Percentiles rank a stretch among this genome's conserved stretches.
Conservation (phyloP, 1,284 basidiomycete genomes). For the Cerrena zonata region DNA sequence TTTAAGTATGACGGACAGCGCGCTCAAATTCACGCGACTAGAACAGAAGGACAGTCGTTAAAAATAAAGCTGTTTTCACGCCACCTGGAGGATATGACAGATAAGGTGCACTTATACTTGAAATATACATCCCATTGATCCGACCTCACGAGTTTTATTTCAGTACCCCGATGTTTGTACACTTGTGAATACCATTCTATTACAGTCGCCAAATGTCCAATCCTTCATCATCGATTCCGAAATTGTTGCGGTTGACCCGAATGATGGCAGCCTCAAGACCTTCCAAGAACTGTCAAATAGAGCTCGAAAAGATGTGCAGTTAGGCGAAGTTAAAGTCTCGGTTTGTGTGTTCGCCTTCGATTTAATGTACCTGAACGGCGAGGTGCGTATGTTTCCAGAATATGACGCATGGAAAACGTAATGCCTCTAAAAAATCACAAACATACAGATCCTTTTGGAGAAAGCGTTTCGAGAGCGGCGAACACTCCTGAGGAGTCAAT, state of each 20-base stretch:
- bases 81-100: slow-evolving; percentile 89
- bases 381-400: slow-evolving; percentile 43
- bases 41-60: slow-evolving; percentile 36
- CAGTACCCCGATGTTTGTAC: slow-evolving; percentile 85
- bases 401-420: no score
- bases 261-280: slow-evolving; percentile 62
- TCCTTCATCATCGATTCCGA: slow-evolving; percentile 87
- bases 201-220: slow-evolving; percentile 36
- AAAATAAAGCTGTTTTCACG: slow-evolving; percentile 78
- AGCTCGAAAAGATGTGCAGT: slow-evolving; percentile 79
- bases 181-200: slow-evolving; percentile 47
- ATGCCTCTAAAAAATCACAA: no score
- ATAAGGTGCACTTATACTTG: slow-evolving; percentile 48
- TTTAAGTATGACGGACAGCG: slow-evolving; percentile 91
- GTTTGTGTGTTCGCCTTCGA: slow-evolving; percentile 90
- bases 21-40: slow-evolving; percentile 74
- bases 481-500: slow-evolving; percentile 51
- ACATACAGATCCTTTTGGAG: slow-evolving; percentile 70
- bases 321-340: slow-evolving; percentile 73
- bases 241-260: slow-evolving; percentile 75
- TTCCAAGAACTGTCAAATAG: slow-evolving; percentile 86
- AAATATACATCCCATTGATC: slow-evolving; percentile 5
- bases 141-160: slow-evolving; percentile 10
- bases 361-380: slow-evolving; percentile 82
- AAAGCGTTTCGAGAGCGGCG: slow-evolving; percentile 73